These are phyloP conservation scores for Petunia axillaris DNA, from an alignment of 257 asterid species.

Conservation along the genomic window DNA sequence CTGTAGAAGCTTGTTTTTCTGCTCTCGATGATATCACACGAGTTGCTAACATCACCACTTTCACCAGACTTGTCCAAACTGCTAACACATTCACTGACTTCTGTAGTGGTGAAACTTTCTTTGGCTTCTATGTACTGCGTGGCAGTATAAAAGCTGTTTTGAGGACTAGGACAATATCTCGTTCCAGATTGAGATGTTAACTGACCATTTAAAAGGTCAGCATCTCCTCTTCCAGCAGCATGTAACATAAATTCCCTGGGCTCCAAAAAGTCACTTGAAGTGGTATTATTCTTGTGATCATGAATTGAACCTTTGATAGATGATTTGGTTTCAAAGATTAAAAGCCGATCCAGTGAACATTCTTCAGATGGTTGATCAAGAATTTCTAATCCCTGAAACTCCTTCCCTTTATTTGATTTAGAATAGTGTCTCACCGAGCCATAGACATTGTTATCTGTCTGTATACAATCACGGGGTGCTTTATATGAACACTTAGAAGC, in stretches of 20 bases:
- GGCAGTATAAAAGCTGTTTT: slow-evolving; percentile 47
- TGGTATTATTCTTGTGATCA: slow-evolving; percentile 39
- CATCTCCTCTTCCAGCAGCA: slow-evolving; percentile 32
- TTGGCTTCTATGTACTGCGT: slow-evolving; percentile 49
- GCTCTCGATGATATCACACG: slow-evolving; percentile 54
- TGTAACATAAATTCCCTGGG: slow-evolving; percentile 34
- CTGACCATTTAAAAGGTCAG: slow-evolving; percentile 34
- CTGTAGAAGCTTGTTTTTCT: slow-evolving; percentile 53
- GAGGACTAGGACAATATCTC: slow-evolving; percentile 46
- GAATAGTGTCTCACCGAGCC: slow-evolving; percentile 17
- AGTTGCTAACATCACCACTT: slow-evolving; percentile 52
- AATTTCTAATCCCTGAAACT: slow-evolving; percentile 19
- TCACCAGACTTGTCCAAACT: slow-evolving; percentile 51
- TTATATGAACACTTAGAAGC: slow-evolving; percentile 48
- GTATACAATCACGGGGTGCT: slow-evolving; percentile 36
- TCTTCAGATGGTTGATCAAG: slow-evolving; percentile 37
- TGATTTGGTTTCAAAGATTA: slow-evolving; percentile 29
- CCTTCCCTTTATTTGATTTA: slow-evolving; percentile 36
- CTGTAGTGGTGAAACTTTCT: slow-evolving; percentile 54
- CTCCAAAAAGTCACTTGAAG: slow-evolving; percentile 41
- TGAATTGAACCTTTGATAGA: slow-evolving; percentile 34
- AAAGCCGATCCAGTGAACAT: slow-evolving; percentile 19
- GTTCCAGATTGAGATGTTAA: slow-evolving; percentile 42
- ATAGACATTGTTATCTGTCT: slow-evolving; percentile 26
- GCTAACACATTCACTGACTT: slow-evolving; percentile 49